Percentiles rank a stretch among this genome's conserved stretches.
Evolutionary conservation across 2,329 filamentous ascomycete genomes (phyloP).

Genomic region (Phialocephala sp.): DNA sequence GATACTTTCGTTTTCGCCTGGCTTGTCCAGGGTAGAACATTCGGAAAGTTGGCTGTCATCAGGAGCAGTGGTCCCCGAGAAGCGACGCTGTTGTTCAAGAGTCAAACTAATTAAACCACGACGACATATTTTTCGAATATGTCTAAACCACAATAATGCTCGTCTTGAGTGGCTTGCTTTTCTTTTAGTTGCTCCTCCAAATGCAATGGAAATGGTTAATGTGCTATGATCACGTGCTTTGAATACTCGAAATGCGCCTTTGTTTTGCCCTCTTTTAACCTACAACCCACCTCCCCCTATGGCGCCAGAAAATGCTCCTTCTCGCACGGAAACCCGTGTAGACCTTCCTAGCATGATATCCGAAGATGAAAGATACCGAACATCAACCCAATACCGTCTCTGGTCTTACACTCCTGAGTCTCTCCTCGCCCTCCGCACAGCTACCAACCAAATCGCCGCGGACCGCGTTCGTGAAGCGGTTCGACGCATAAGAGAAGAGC

Average conservation of each 20-base stretch:
- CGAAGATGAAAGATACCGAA: constrained; percentile 90
- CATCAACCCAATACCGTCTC: constrained; percentile 86
- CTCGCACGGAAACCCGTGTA: background rate
- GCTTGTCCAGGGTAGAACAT: too few relatives aligned
- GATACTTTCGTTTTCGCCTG: too few relatives aligned
- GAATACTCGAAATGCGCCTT: too few relatives aligned
- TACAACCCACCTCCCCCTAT: background rate
- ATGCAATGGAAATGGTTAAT: too few relatives aligned
- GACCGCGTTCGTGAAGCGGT: constrained; percentile 67
- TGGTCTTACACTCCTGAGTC: constrained; percentile 88
- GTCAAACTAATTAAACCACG: background rate
- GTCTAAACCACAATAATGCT: background rate
- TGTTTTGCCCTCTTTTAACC: background rate
- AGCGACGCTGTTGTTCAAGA: too few relatives aligned
- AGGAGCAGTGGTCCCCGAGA: too few relatives aligned
- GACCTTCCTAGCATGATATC: constrained; percentile 30
- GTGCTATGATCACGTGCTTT: background rate
- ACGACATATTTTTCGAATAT: background rate
- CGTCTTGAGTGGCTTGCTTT: background rate
- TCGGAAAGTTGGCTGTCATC: too few relatives aligned
- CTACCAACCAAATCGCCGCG: constrained; percentile 81
- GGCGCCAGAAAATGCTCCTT: background rate
- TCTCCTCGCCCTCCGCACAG: constrained; percentile 72
- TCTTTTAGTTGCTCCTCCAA: too few relatives aligned
- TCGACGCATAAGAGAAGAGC: constrained; percentile 51